These are phyloP conservation scores for Phytophthora cactorum DNA, from an alignment of 352 stramenopile genomes.

Conservation along the genomic window DNA sequence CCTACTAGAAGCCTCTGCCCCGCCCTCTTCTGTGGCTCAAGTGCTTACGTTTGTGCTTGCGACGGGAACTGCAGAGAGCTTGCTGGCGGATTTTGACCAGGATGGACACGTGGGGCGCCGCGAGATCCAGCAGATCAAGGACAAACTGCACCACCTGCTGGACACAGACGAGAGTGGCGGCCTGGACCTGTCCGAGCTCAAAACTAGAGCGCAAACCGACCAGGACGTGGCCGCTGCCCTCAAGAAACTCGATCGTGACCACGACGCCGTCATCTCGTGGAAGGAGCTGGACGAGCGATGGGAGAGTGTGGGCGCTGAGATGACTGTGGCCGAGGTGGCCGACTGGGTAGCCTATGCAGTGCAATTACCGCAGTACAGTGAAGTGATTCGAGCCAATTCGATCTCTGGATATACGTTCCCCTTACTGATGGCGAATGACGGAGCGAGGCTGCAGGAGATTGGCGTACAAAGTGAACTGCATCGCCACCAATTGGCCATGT, in stretches of 20 bases:
- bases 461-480: slow-evolving; percentile 75
- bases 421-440: slow-evolving; percentile 86
- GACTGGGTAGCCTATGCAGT: slow-evolving; percentile 86
- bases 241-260: slow-evolving; percentile 78
- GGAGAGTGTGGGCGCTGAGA: slow-evolving; percentile 82
- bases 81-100: slow-evolving; percentile 83
- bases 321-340: slow-evolving; percentile 84
- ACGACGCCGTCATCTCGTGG: slow-evolving; percentile 83
- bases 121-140: slow-evolving; percentile 84
- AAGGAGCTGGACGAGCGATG: slow-evolving; percentile 85
- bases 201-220: slow-evolving; percentile 53
- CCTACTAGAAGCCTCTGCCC: slow-evolving; percentile 21
- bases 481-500: slow-evolving; percentile 81
- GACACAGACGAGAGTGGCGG: slow-evolving; percentile 81
- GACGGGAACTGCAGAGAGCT: slow-evolving; percentile 56
- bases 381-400: slow-evolving; percentile 77
- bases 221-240: slow-evolving; percentile 75
- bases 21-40: slow-evolving; percentile 15
- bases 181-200: slow-evolving; percentile 78
- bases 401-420: slow-evolving; percentile 90
- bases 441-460: slow-evolving; percentile 71
- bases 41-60: slow-evolving; percentile 45
- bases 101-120: slow-evolving; percentile 73
- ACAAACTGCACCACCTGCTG: slow-evolving; percentile 83
- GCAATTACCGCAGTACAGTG: slow-evolving; percentile 83